Percentiles rank a stretch among this genome's conserved stretches.
phyloP scores from a whole-genome alignment of 2,329 filamentous ascomycete species.

The Ceratocystis alfenasii region DNA sequence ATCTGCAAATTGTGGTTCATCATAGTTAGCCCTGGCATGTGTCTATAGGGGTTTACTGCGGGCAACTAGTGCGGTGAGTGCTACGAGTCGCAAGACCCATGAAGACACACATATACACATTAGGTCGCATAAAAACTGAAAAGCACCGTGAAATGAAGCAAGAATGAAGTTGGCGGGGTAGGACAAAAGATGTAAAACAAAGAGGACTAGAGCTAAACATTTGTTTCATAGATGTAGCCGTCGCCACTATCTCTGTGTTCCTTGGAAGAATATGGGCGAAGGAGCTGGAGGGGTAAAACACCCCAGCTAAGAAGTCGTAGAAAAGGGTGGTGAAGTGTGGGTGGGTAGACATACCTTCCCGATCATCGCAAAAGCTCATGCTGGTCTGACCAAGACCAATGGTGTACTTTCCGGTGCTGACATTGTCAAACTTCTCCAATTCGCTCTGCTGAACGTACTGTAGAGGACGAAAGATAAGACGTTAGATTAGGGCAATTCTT shows the following conservation, averaged over 20 bases:
- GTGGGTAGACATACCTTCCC: slow-evolving; percentile 52
- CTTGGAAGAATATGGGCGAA: neutral
- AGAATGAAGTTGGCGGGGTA: neutral
- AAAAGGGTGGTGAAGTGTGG: slow-evolving; percentile 13
- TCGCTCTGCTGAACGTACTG: slow-evolving; percentile 76
- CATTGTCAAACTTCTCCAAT: slow-evolving; percentile 78
- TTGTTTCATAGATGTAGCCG: slow-evolving; percentile 3
- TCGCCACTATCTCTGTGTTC: neutral
- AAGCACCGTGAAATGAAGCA: neutral
- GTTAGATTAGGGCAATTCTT: neutral
- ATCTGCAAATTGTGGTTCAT: slow-evolving; percentile 38
- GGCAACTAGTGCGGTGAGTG: neutral
- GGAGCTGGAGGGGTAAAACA: slow-evolving; percentile 16
- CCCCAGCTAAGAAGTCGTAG: neutral
- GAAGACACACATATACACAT: neutral
- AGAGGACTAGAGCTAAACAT: neutral
- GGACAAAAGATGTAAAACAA: neutral
- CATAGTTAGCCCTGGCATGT: slow-evolving; percentile 22
- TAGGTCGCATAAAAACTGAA: neutral
- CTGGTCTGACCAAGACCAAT: slow-evolving; percentile 84
- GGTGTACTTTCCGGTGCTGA: slow-evolving; percentile 72
- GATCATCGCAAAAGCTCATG: slow-evolving; percentile 86
- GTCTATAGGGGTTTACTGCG: neutral
- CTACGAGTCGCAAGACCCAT: neutral
- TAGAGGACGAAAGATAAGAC: slow-evolving; percentile 15